Conservation (phyloP, 2,329 filamentous ascomycete genomes). For the Paradendryphiella salina region DNA sequence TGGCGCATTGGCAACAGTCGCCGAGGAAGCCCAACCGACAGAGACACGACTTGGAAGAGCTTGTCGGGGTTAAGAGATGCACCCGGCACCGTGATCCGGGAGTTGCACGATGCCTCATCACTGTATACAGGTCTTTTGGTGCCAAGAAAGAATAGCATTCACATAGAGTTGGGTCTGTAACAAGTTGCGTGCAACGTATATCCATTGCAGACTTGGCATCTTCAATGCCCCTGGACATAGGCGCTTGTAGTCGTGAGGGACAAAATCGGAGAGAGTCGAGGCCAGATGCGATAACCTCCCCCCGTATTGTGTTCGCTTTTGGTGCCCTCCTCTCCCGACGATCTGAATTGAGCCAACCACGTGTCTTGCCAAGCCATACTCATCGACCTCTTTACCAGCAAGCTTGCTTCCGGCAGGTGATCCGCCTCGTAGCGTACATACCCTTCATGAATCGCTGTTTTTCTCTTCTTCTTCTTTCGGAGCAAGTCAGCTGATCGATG, state of each 20-base stretch:
- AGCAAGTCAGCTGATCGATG: neutral
- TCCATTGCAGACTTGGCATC: neutral
- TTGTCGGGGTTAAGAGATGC: conserved; percentile 13
- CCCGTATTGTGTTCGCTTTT: neutral
- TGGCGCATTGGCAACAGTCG: conserved; percentile 11
- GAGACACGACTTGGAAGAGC: conserved; percentile 13
- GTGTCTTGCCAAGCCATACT: conserved; percentile 15
- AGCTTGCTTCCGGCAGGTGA: conserved; percentile 10
- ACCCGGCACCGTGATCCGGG: conserved; percentile 3
- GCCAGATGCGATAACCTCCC: neutral
- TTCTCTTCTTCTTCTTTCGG: neutral
- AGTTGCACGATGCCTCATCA: neutral
- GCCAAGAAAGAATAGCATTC: neutral
- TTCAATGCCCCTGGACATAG: conserved; percentile 9
- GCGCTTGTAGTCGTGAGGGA: neutral
- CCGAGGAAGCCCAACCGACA: conserved; percentile 10
- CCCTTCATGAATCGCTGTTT: neutral
- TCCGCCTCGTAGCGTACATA: neutral
- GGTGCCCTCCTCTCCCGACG: conserved; percentile 7
- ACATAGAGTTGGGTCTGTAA: conserved; percentile 5
- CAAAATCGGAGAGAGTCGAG: neutral
- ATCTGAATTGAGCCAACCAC: conserved; percentile 14
- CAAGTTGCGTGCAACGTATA: conserved; percentile 4
- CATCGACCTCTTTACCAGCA: conserved; percentile 7
- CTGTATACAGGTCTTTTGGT: neutral